Base-by-base conservation (phyloP, 1,284 basidiomycete species). In the Austroboletus rostrupii region DNA sequence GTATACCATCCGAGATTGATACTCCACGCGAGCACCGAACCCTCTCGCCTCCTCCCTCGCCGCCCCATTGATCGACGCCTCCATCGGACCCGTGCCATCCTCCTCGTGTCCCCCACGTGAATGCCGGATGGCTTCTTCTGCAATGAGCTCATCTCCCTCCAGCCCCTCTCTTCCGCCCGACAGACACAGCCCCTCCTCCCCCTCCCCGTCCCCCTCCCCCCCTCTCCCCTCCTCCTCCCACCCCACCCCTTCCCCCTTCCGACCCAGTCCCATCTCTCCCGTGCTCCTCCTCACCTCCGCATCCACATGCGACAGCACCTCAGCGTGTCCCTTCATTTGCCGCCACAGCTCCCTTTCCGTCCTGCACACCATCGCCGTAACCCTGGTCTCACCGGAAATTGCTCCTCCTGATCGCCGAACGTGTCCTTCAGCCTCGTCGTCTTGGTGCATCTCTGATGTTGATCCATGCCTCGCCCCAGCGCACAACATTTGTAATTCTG, bases 271-370 rank as follows among this genome's bases (percentile, higher is more conserved):
- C 35, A 36, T n/a, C 1, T 19, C 37, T 20, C 19, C 3, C 19
- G 13, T 21, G 6, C 20, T 3, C 37, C 19, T 39, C 20, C 37
- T 39, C 37, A 85, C 65, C 57, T 72, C 67, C 29, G 79, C 76
- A 61, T 89, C 82, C 47, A 73, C 69, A 62, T 76, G 81, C 49
- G 81, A 83, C 59, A 79, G 55, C 52, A 69, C 48, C 53, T 83
- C 81, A 35, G 70, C 67, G 45, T 70, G 64, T 26, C 49, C 33
- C 37, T 54, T 61, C 56, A 68, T 64, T 57, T 53, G 17, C 42
- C 53, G 61, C 65, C 64, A 70, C 58, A 40, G 28, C 57, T 55
- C 54, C 38, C 58, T 48, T 47, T 56, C 63, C 49, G 43, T 50
- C 50, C 46, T 50, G 41, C 46, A 46, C 47, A 43, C 50, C 54